Percentiles rank a stretch among this genome's conserved stretches.
Evolutionary conservation across 768 basidiomycete species (phyloP).

Genomic region (Crepidotus variabilis): DNA sequence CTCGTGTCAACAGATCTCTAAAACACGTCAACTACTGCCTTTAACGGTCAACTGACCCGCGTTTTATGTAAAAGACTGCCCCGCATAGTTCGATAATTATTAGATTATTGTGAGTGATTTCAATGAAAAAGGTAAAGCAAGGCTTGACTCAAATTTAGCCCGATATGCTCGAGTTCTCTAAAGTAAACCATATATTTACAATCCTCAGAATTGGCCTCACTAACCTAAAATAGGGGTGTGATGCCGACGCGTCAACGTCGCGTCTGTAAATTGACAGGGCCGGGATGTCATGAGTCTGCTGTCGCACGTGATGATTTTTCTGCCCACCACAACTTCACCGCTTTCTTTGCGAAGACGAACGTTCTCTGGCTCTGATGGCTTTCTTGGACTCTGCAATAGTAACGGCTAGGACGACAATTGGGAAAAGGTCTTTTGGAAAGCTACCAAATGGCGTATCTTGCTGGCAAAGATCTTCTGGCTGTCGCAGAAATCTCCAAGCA

Average conservation of each 20-base stretch:
- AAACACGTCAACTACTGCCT: background rate
- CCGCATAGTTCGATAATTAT: background rate
- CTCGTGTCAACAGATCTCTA: background rate
- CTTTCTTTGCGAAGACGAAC: no score
- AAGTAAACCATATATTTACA: no score
- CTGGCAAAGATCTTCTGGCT: constrained; percentile 11
- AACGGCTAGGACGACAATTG: background rate
- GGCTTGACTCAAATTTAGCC: no score
- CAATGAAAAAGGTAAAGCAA: background rate
- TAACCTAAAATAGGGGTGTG: no score
- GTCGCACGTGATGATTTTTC: no score
- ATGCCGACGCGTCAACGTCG: no score
- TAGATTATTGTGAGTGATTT: background rate
- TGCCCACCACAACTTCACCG: no score
- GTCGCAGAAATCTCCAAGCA: constrained; percentile 19
- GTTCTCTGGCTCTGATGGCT: no score
- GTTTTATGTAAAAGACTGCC: background rate
- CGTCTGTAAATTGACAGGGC: no score
- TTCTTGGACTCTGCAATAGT: background rate
- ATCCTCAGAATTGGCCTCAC: no score
- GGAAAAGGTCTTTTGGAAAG: background rate
- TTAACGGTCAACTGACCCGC: background rate
- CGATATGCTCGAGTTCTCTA: no score
- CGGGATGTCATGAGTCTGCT: no score
- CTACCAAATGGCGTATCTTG: background rate